Percentiles rank a stretch among this genome's conserved stretches.
These are phyloP conservation scores for Aphanomyces invadans DNA, from an alignment of 352 stramenopile species.

Conservation along the genomic window DNA sequence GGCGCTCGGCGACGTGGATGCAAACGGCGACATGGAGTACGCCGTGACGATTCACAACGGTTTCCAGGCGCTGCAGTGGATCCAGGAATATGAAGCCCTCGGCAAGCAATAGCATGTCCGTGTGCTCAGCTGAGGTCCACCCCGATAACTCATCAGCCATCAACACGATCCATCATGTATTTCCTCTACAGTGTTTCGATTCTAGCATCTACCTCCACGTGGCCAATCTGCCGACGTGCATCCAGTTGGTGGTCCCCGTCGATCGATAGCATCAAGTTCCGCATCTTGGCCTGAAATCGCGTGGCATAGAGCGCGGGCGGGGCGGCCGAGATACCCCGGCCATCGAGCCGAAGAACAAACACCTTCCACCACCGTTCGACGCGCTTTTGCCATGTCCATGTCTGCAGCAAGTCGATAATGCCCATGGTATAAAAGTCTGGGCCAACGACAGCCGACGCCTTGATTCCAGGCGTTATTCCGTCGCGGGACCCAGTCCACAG, in stretches of 20 bases:
- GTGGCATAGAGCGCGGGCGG: conserved; percentile 62
- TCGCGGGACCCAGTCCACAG: conserved; percentile 55
- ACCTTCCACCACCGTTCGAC: conserved; percentile 83
- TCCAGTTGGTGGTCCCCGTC: conserved; percentile 25
- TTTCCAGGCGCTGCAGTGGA: conserved; percentile 68
- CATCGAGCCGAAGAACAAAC: conserved; percentile 54
- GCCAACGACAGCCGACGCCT: conserved; percentile 64
- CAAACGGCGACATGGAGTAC: conserved; percentile 70
- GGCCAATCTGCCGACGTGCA: not conserved
- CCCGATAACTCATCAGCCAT: too few relatives aligned
- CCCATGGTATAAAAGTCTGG: conserved; percentile 84
- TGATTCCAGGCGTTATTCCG: conserved; percentile 57
- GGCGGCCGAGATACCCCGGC: conserved; percentile 68
- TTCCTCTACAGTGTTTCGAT: too few relatives aligned
- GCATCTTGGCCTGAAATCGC: conserved; percentile 79
- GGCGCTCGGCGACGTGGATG: conserved; percentile 49
- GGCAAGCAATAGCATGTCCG: not conserved
- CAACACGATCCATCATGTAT: too few relatives aligned
- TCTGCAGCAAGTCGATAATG: conserved; percentile 87
- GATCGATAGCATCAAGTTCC: conserved; percentile 76
- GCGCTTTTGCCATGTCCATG: conserved; percentile 77
- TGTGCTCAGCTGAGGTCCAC: too few relatives aligned
- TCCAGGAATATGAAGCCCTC: conserved; percentile 62
- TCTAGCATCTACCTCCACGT: too few relatives aligned
- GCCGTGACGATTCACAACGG: conserved; percentile 52